Percentiles rank a stretch among this genome's conserved stretches.
Conservation (phyloP, 169 alveolate genomes). For the Plasmodium gallinaceum region DNA sequence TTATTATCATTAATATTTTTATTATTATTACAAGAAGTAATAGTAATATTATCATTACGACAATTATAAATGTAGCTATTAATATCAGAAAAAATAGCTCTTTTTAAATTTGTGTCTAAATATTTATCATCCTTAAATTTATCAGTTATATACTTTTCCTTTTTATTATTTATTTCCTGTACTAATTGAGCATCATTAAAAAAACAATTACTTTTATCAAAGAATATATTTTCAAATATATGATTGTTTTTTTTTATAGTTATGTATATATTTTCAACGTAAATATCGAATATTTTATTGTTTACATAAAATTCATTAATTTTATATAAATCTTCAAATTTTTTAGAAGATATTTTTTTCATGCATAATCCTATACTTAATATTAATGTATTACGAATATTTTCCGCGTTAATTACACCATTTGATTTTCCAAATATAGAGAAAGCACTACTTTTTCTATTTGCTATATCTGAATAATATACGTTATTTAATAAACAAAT, state of each 20-base stretch:
- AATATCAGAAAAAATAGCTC: background rate
- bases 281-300: constrained; percentile 38
- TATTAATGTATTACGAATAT: constrained; percentile 76
- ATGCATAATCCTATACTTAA: constrained; percentile 53
- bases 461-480: constrained; percentile 79
- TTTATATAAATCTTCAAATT: constrained; percentile 29
- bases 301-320: constrained; percentile 19
- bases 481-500: constrained; percentile 43
- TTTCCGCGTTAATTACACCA: constrained; percentile 81
- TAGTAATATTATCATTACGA: background rate
- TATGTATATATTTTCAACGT: constrained; percentile 36
- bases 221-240: constrained; percentile 19
- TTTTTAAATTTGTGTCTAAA: background rate
- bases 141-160: constrained; percentile 9
- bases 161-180: constrained; percentile 26
- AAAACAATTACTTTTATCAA: constrained; percentile 14
- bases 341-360: constrained; percentile 17
- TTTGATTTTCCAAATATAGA: constrained; percentile 82
- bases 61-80: background rate
- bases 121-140: constrained; percentile 23
- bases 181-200: constrained; percentile 14
- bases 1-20: no score
- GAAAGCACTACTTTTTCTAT: constrained; percentile 80
- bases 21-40: background rate
- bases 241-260: constrained; percentile 7